Evolutionary conservation across 306 rosid genomes (phyloP), one percentile per base, ranked within the genome.

Genomic region (Ormosia emarginata): DNA sequence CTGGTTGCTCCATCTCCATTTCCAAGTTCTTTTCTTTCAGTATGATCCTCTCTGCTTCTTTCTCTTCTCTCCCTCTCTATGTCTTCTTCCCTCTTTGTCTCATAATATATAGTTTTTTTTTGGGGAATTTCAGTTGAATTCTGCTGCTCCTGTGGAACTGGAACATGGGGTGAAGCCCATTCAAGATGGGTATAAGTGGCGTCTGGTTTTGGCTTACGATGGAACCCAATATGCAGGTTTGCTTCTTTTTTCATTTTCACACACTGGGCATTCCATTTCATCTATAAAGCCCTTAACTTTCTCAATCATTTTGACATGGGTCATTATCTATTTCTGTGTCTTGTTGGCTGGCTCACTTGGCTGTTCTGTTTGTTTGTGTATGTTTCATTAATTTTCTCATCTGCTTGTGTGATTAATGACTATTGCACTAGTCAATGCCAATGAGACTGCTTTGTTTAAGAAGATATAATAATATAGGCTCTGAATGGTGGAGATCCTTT

Each of bases 141-240:
- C 55, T 2, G 39, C 29, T 36, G 84, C 69, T 43, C 14, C 9
- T 24, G 30, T 73, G 73, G 81, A 84, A 82, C 63, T 75, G 84
- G 90, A 84, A 70, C 77, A 68, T 52, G 79, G 67, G 56, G 58
- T 44, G 66, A 82, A 77, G 44, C 81, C 77, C 40, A 17, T 67
- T 57, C 81, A 56, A 80, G 79, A 80, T 6, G 84, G 78, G 62
- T 90, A 78, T 71, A 94, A 94, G 41, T 94, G 98, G 98, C 97
- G 98, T 40, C 74, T 94, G 71, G 81, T 92, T 80, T 78, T 94
- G 83, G 90, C 97, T 8, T 94, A 91, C 70, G 98, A 94, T 18
- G 98, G 97, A 57, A 94, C 98, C 41, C 80, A 82, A 1, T 94
- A 94, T 58, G 79, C 97, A 83, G 98, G 98, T 89, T 72, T 71